These are phyloP conservation scores for Malus orientalis DNA, from an alignment of 306 rosid genomes.

Conservation along the genomic window DNA sequence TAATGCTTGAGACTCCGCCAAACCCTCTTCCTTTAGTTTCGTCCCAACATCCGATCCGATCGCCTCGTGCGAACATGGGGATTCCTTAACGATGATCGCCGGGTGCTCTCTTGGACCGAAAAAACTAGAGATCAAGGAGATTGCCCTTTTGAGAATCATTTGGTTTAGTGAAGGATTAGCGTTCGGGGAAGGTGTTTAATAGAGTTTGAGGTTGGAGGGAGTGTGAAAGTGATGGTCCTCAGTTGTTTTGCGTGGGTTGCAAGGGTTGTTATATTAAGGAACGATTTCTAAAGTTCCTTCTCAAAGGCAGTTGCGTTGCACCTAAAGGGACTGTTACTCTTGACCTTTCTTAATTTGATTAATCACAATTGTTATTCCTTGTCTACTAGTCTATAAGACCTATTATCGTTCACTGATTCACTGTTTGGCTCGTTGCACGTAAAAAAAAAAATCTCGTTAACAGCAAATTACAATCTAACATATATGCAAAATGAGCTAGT, in stretches of 20 bases:
- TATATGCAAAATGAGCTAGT: no score
- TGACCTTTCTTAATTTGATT: conserved; percentile 42
- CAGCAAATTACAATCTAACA: no score
- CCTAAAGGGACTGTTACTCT: conserved; percentile 68
- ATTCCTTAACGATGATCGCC: conserved; percentile 21
- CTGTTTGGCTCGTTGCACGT: neutral
- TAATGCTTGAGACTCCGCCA: neutral
- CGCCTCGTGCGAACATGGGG: conserved; percentile 19
- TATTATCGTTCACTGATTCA: neutral
- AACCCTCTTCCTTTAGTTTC: conserved; percentile 9
- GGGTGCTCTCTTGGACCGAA: conserved; percentile 20
- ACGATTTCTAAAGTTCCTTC: neutral
- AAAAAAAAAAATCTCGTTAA: neutral
- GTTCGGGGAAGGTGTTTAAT: conserved; percentile 21
- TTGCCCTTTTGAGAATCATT: conserved; percentile 43
- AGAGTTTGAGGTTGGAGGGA: conserved; percentile 20
- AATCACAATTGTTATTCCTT: neutral
- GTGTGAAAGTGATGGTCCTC: conserved; percentile 14
- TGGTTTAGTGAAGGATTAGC: conserved; percentile 4
- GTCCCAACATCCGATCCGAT: conserved; percentile 1
- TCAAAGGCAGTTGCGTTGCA: conserved; percentile 65
- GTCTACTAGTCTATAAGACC: neutral
- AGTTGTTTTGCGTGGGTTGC: conserved; percentile 46
- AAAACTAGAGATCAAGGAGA: conserved; percentile 37
- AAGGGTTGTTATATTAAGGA: conserved; percentile 42